A percentile compares a stretch with the other conserved stretches of the same genome.
These are phyloP conservation scores for Asparagopsis taxiformis DNA, from an alignment of 31 red algal species.

Conservation along the genomic window DNA sequence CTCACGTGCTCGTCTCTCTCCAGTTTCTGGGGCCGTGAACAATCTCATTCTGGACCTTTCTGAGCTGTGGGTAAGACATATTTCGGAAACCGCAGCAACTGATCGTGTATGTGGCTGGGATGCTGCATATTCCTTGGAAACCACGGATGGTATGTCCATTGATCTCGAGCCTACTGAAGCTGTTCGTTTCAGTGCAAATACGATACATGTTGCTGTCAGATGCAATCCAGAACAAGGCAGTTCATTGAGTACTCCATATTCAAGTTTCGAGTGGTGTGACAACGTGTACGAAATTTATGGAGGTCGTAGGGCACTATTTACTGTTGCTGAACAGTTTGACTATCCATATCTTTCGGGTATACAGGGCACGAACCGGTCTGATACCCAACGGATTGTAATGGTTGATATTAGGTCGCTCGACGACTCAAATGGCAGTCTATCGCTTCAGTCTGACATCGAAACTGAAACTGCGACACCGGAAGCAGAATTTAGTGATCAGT, in stretches of 20 bases:
- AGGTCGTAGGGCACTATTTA: slow-evolving; percentile 37
- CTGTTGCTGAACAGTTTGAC: slow-evolving; percentile 65
- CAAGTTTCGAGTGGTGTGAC: slow-evolving; percentile 70
- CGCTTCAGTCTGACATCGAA: slow-evolving; percentile 27
- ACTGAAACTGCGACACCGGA: slow-evolving; percentile 24
- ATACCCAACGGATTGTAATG: slow-evolving; percentile 51
- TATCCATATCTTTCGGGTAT: slow-evolving; percentile 70
- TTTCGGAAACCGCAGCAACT: slow-evolving; percentile 58
- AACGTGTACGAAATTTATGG: slow-evolving; percentile 34
- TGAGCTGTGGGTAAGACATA: slow-evolving; percentile 63
- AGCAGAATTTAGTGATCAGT: background rate
- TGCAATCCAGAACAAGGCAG: slow-evolving; percentile 74
- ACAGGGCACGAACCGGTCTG: slow-evolving; percentile 44
- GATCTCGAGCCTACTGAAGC: slow-evolving; percentile 5
- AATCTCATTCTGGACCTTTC: slow-evolving; percentile 64
- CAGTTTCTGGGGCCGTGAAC: slow-evolving; percentile 45
- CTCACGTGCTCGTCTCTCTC: slow-evolving; percentile 32
- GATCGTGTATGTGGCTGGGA: slow-evolving; percentile 62
- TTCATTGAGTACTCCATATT: slow-evolving; percentile 35
- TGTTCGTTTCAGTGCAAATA: slow-evolving; percentile 20
- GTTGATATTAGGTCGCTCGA: slow-evolving; percentile 55
- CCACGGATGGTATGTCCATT: slow-evolving; percentile 28
- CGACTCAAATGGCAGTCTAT: slow-evolving; percentile 24
- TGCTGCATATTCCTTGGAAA: slow-evolving; percentile 23
- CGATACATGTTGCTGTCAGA: slow-evolving; percentile 54